Conservation (phyloP, 2,329 filamentous ascomycete genomes). For the Fusarium sp. region DNA sequence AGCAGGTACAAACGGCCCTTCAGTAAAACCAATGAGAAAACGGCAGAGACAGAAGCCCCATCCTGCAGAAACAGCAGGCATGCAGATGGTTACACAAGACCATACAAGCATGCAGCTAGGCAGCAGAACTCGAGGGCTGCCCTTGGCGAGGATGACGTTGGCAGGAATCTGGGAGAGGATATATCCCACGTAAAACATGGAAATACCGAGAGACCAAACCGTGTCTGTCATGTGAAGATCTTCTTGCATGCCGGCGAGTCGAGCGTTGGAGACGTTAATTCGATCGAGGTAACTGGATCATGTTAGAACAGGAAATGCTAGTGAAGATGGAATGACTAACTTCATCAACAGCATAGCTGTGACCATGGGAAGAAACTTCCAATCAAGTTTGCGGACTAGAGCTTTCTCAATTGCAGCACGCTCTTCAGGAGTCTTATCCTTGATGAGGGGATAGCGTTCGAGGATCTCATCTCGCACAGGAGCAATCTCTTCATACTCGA, state of each 20-base stretch:
- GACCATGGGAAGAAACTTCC: conserved; percentile 45
- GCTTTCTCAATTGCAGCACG: conserved; percentile 43
- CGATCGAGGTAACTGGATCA: conserved; percentile 60
- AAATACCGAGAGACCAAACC: conserved; percentile 56
- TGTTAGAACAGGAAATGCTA: background rate
- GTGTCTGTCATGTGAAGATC: conserved; percentile 52
- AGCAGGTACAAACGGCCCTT: conserved; percentile 58
- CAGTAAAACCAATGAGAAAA: conserved; percentile 49
- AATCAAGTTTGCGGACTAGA: conserved; percentile 46
- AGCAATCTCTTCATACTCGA: conserved; percentile 24
- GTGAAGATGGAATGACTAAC: conserved; percentile 10
- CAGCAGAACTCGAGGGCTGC: conserved; percentile 50
- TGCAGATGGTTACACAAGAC: conserved; percentile 57
- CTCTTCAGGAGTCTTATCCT: conserved; percentile 5
- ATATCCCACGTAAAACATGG: conserved; percentile 60
- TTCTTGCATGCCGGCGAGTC: conserved; percentile 52
- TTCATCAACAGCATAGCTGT: conserved; percentile 48
- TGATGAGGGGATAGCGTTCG: conserved; percentile 22
- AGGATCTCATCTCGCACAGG: conserved; percentile 16
- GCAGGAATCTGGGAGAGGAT: conserved; percentile 60
- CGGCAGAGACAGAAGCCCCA: conserved; percentile 49
- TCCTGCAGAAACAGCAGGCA: conserved; percentile 53
- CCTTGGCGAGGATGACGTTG: conserved; percentile 59
- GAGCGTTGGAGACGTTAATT: conserved; percentile 61
- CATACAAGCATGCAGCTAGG: conserved; percentile 57